Conservation (phyloP, 73 alveolate species). For the Paramecium biaurelia region DNA sequence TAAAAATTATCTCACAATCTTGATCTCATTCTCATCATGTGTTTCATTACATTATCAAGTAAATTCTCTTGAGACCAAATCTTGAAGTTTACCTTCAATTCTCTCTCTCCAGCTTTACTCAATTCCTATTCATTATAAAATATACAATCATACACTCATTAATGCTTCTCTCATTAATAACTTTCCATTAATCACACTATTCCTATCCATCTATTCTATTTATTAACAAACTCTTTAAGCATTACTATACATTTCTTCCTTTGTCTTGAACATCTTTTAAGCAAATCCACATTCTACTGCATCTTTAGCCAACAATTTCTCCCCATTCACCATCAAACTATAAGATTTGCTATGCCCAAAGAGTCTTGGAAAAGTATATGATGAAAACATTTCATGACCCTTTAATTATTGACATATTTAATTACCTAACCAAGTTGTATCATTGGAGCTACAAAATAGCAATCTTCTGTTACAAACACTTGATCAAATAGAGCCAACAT, state of each 20-base stretch:
- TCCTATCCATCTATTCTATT: not conserved
- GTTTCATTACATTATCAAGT: not conserved
- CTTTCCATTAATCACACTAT: not conserved
- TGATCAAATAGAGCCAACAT: slow-evolving; percentile 18
- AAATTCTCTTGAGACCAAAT: not conserved
- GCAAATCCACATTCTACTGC: slow-evolving; percentile 27
- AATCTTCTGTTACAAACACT: slow-evolving; percentile 37
- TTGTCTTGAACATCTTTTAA: not conserved
- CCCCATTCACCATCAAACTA: not conserved
- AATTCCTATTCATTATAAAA: not conserved
- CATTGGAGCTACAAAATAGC: slow-evolving; percentile 51
- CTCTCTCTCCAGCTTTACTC: not conserved
- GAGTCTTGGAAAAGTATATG: not conserved
- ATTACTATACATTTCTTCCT: not conserved
- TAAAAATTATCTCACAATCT: not conserved
- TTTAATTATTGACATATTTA: not conserved
- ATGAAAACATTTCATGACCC: slow-evolving; percentile 32
- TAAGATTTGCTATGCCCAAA: not conserved
- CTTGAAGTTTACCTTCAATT: not conserved
- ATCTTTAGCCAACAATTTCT: not conserved
- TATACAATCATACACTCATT: not conserved
- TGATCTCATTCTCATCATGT: not conserved
- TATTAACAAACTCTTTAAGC: not conserved
- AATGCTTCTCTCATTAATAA: not conserved
- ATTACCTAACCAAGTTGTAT: not conserved